Evolutionary conservation across 169 alveolate species (phyloP), one percentile per base, ranked within the genome.

Genomic region (Perkinsus chesapeaki): DNA sequence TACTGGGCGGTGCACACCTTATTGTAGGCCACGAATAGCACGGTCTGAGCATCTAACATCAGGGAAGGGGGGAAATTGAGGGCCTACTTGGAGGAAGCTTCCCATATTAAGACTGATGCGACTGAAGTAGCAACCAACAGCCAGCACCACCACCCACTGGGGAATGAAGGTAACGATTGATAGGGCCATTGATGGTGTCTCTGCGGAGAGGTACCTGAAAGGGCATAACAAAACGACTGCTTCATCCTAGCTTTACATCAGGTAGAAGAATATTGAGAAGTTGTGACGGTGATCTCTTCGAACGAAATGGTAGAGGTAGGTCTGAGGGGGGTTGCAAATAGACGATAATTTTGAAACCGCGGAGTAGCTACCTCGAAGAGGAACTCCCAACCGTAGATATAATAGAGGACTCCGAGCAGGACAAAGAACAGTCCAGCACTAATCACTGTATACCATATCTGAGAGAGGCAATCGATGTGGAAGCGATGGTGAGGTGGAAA

Each of bases 271-370:
- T 60, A 98, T 96, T 1, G 99, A 98, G 95, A 98, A 98, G 96
- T 99, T 99, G 95, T 99, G 99, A 36, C 99, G 96, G 96, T 98
- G 98, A 94, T 99, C 99, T 93, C 97, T 97, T 94, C 99, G 97
- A 82, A 97, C 95, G 92, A 98, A 96, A 94, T 99, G 99, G 95
- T 98, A 98, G 31, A 99, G 95, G 94, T 98, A 98, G 39, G 99
- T 96, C 97, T 99, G 16, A 43, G 16, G n/a, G n/a, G n/a, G n/a
- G n/a, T n/a, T n/a, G n/a, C n/a, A n/a, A n/a, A n/a, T n/a, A n/a
- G n/a, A n/a, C n/a, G n/a, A n/a, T n/a, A n/a, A n/a, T n/a, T n/a
- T n/a, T n/a, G n/a, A n/a, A n/a, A n/a, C n/a, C n/a, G n/a, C n/a
- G n/a, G n/a, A n/a, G n/a, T n/a, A n/a, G n/a, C n/a, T n/a, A 43